Evolutionary conservation across 768 basidiomycete genomes (phyloP), one percentile per base, ranked within the genome.

Genomic region (Tremella fuciformis): DNA sequence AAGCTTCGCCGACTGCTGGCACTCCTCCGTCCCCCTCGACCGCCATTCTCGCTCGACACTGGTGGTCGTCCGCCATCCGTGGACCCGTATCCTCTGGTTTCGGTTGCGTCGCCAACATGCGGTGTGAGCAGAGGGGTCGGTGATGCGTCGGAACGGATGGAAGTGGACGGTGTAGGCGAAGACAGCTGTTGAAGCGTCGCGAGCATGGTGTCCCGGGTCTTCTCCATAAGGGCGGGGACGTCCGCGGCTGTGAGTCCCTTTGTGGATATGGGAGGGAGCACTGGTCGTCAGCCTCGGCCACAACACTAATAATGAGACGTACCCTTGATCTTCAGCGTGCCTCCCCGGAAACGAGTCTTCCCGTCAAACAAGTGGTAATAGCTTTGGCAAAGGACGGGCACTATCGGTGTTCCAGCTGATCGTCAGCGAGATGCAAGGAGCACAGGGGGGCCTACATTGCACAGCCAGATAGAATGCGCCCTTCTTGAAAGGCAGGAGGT

Each of bases 391-490:
- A 98, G 86, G 54, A 98, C 83, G 2, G 94, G 94, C 22, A 89
- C 83, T 66, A 99, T 86, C 3, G 94, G 93, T 48, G 96, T 82
- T 26, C 88, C 85, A 16, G 90, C 85, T 74, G 39, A n/a, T 26
- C n/a, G 11, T 29, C 34, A 44, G 21, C 2, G n/a, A 18, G n/a
- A 22, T 15, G 37, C 7, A 44, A 25, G 34, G 19, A 0, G 24
- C 42, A 55, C 13, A 19, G 55, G 29, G 34, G 1, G 49, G 51
- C 72, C 65, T 50, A 71, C 72, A 65, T 77, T 91, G 86, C 24
- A 97, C 82, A 37, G 94, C 94, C 49, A 96, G 83, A 74, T 98
- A 91, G 82, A 97, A 98, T 4, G 91, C 93, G 41, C 94, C 94
- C 77, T 96, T 98, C 82, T 98, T 98, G 81, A 98, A 86, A 1